These are phyloP conservation scores for Starmera pachycereana DNA, from an alignment of 805 yeast species.

Conservation along the genomic window DNA sequence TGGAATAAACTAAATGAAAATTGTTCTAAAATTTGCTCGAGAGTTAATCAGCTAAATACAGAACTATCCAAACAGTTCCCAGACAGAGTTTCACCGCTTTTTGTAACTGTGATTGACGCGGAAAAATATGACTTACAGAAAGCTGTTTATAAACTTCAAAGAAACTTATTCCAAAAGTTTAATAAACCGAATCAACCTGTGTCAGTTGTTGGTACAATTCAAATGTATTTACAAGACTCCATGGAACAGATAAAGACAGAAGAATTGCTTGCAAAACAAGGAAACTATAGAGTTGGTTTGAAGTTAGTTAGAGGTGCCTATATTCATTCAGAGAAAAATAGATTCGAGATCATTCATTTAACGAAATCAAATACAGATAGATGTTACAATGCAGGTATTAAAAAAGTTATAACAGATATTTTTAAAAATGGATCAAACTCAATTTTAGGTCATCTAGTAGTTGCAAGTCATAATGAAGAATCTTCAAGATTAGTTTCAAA, in stretches of 20 bases:
- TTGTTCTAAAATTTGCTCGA: constrained; percentile 53
- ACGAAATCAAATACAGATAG: constrained; percentile 74
- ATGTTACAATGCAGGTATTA: constrained; percentile 64
- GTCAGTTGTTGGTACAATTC: constrained; percentile 83
- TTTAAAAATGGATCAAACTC: constrained; percentile 29
- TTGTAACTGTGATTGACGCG: constrained; percentile 79
- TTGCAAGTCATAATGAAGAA: constrained; percentile 80
- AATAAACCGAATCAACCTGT: constrained; percentile 50
- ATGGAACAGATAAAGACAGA: constrained; percentile 51
- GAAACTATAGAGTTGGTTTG: constrained; percentile 65
- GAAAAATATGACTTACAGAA: constrained; percentile 82
- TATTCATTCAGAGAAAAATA: constrained; percentile 75
- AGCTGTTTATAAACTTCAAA: constrained; percentile 86
- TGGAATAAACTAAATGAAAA: constrained; percentile 56
- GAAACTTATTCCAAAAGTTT: constrained; percentile 64
- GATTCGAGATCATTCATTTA: constrained; percentile 55
- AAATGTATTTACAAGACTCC: constrained; percentile 78
- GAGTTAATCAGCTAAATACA: constrained; percentile 42
- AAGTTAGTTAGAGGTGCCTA: constrained; percentile 95
- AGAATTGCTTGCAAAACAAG: constrained; percentile 48
- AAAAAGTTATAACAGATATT: constrained; percentile 45
- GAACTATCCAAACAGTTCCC: constrained; percentile 43
- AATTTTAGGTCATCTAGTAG: constrained; percentile 67
- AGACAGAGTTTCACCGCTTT: constrained; percentile 58
- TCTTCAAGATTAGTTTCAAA: constrained; percentile 69